Percentiles rank a stretch among this genome's conserved stretches.
These are phyloP conservation scores for Biscogniauxia marginata DNA, from an alignment of 2,329 filamentous ascomycete genomes.

Conservation along the genomic window DNA sequence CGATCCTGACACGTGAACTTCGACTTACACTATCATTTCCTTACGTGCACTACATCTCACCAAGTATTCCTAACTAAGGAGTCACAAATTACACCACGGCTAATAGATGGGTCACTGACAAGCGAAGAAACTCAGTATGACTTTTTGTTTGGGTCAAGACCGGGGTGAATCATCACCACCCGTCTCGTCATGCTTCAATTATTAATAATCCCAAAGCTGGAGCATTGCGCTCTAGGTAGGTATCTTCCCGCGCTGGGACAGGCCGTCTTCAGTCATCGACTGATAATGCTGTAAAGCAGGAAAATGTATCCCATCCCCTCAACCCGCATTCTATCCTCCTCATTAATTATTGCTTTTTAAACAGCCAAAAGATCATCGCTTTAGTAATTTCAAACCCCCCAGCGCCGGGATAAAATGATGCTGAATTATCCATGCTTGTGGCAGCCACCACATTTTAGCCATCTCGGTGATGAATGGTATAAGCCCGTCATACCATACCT, in stretches of 20 bases:
- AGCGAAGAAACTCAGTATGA: background rate
- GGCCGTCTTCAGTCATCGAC: slow-evolving; percentile 6
- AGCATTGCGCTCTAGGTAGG: background rate
- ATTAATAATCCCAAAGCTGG: background rate
- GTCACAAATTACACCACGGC: background rate
- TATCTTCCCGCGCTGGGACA: slow-evolving; percentile 8
- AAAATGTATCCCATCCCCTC: slow-evolving; percentile 11
- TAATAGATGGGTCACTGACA: background rate
- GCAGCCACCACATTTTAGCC: background rate
- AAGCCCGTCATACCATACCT: background rate
- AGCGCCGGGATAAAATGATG: background rate
- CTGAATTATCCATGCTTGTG: background rate
- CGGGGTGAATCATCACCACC: background rate
- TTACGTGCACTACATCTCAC: background rate
- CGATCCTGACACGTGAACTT: background rate
- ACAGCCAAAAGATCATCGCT: background rate
- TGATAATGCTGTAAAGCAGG: slow-evolving; percentile 12
- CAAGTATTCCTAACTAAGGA: background rate
- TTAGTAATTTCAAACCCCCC: background rate
- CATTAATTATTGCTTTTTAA: slow-evolving; percentile 4
- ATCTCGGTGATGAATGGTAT: background rate
- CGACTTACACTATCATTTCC: too few relatives aligned
- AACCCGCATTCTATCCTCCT: slow-evolving; percentile 3
- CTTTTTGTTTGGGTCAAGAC: background rate
- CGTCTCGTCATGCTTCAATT: background rate